Evolutionary conservation across 2,329 filamentous ascomycete genomes (phyloP).

Genomic region (Plectosphaerella cucumerina): DNA sequence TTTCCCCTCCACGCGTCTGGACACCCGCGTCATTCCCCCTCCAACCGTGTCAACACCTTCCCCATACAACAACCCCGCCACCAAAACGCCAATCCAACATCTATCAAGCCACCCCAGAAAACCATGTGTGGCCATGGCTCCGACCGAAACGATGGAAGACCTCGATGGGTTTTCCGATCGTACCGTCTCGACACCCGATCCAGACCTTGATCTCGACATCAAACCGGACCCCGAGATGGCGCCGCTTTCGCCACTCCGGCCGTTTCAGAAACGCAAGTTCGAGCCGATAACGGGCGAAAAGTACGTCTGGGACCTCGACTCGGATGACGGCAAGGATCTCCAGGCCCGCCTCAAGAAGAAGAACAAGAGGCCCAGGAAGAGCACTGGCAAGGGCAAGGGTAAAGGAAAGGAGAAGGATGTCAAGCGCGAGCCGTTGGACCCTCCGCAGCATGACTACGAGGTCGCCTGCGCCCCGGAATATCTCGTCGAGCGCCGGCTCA

Average conservation of each 20-base stretch:
- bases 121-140: background rate
- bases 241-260: background rate
- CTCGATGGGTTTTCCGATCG: constrained; percentile 7
- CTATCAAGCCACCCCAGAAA: background rate
- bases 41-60: too few species aligned
- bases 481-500: constrained; percentile 60
- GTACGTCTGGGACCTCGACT: constrained; percentile 55
- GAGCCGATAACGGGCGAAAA: constrained; percentile 34
- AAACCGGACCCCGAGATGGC: constrained; percentile 1
- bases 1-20: too few species aligned
- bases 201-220: background rate
- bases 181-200: background rate
- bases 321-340: constrained; percentile 43
- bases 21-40: too few species aligned
- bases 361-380: constrained; percentile 38
- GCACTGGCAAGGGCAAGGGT: constrained; percentile 34
- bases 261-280: constrained; percentile 31
- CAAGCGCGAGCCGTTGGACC: constrained; percentile 21
- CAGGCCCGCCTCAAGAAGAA: constrained; percentile 56
- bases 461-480: constrained; percentile 68
- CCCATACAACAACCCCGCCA: background rate
- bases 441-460: constrained; percentile 37
- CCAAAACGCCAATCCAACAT: background rate
- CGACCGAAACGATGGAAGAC: background rate
- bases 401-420: constrained; percentile 21